Evolutionary conservation across 345 rosid genomes (phyloP).

Genomic region (Ceriops tagal): DNA sequence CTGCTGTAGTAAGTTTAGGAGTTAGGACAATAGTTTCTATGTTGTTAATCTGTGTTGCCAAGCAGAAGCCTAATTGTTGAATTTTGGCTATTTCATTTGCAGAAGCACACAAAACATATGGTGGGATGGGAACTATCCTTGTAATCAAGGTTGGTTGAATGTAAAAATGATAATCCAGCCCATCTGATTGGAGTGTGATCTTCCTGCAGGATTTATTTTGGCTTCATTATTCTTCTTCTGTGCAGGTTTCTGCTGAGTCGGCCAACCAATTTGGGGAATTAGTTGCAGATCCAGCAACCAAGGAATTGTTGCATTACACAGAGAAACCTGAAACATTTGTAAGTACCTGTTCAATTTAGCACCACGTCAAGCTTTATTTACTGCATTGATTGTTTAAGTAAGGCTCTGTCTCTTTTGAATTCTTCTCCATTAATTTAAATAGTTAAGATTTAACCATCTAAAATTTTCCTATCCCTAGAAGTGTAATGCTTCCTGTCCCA

Average conservation of each 20-base stretch:
- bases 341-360: constrained; percentile 21
- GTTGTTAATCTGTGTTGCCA: constrained; percentile 11
- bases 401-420: too few species aligned
- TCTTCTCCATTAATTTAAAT: too few species aligned
- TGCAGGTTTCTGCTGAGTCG: constrained; percentile 85
- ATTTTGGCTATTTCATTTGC: constrained; percentile 12
- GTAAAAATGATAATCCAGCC: neutral
- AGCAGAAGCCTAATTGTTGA: constrained; percentile 8
- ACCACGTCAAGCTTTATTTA: neutral
- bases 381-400: constrained; percentile 8
- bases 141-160: constrained; percentile 64
- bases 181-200: neutral
- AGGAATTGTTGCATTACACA: constrained; percentile 79
- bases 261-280: constrained; percentile 83
- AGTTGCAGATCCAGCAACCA: constrained; percentile 74
- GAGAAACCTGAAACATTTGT: constrained; percentile 95
- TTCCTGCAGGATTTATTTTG: neutral
- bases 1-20: too few species aligned
- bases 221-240: neutral
- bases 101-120: constrained; percentile 68
- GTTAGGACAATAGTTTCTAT: neutral
- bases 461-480: too few species aligned
- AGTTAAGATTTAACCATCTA: too few species aligned
- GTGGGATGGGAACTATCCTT: constrained; percentile 81
- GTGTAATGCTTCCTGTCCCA: too few species aligned